Evolutionary conservation across 2,329 filamentous ascomycete species (phyloP), one percentile per base, ranked within the genome.

Genomic region (Corynespora cassiicola): DNA sequence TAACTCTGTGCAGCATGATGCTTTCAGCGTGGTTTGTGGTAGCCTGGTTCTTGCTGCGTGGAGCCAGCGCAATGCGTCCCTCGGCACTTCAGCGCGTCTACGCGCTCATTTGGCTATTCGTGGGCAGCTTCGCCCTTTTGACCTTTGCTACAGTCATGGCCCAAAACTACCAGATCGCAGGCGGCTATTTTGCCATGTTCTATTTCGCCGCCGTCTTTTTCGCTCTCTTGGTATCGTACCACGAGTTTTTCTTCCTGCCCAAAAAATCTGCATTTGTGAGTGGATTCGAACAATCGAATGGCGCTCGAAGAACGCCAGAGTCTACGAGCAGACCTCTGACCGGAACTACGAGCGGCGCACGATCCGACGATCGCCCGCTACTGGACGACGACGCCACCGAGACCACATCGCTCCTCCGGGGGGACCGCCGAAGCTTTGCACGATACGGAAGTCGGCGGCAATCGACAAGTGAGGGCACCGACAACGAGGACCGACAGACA

Each of bases 21-120:
- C 61, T 92, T 0, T 87, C 87, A 1, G 76, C 89, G 1, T 96
- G 90, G 76, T 83, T 94, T 58, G 84, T 87, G 42, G 67, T 85
- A 14, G 85, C 90, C 29, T 97, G 92, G 92, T 85, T 90, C 48
- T 76, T 95, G 22, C 84, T 90, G 56, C 81, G 86, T 12, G 85
- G 88, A 2, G 87, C 89, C 11, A 86, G 90, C 58, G 87, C 85
- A 45, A 81, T 87, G 31, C 81, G 92, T 10, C 92, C 94, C 2
- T 94, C 88, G 12, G 92, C 92, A 4, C 80, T 97, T 6, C 88
- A 95, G 42, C 81, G 92, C 14, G 80, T 85, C 5, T 96, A 94
- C 65, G 79, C 82, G 33, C 76, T 91, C 28, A 79, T 95, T 7
- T 97, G 94, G 91, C 76, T 96, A 29, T 96, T 91, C 63, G 63